Evolutionary conservation across 306 rosid genomes (phyloP), one percentile per base, ranked within the genome.

Genomic region (Cicer cuneatum): DNA sequence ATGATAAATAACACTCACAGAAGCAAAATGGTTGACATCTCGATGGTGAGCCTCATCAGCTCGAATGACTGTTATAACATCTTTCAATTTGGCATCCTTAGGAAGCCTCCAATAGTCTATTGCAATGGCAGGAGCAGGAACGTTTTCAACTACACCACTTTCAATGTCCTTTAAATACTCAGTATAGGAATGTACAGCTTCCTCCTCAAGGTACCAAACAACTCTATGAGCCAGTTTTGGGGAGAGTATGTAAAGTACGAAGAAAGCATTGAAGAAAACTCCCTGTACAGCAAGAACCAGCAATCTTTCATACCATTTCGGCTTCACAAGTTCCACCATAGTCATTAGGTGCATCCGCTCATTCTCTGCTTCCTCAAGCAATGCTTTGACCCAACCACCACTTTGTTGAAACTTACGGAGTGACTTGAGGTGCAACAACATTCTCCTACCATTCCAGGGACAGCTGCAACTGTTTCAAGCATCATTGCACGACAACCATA

Each of bases 281-380:
- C 96, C 96, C 80, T 90, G 96, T n/a, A 87, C 96, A 7, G 87
- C 24, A 19, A 90, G 89, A 67, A 90, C 90, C 66, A 90, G 77
- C 7, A 88, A 76, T 48, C 96, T 81, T 77, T 90, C 96, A 42
- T 88, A 82, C 96, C 96, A 90, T 4, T 12, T 78, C 4, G 96
- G 96, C 43, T 88, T 77, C 71, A 90, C 96, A 2, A 90, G 89
- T 80, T 90, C 96, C 76, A 85, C 85, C 93, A 90, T 88, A 0
- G 96, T 90, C 96, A 88, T 90, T 41, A 90, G 75, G 78, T 90
- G 96, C 96, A 90, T 88, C 73, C 96, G 85, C 83, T 88, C 96
- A 59, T 90, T 90, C 85, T 90, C 96, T 54, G 96, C 96, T 79
- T 90, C 96, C 79, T 90, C 96, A 4, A 90, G 89, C 79, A 90